phyloP scores from a whole-genome alignment of 1,284 basidiomycete genomes.

The Mycosarcoma mackinlayi region DNA sequence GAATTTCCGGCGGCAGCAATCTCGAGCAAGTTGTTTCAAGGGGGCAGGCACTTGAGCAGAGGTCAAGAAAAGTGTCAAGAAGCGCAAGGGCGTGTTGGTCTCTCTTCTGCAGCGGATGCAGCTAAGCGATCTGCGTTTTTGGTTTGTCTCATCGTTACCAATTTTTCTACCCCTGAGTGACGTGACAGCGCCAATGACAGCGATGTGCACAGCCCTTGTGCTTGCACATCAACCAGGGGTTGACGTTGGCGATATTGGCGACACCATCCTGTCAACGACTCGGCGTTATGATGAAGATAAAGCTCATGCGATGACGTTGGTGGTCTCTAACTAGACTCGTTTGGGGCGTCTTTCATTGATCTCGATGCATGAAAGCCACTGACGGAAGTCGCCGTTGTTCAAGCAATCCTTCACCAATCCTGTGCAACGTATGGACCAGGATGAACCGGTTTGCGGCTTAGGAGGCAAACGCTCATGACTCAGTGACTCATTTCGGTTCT shows the following conservation, averaged over 20 bases:
- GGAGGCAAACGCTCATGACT: background rate
- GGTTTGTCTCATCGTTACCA: slow-evolving; percentile 10
- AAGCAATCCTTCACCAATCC: background rate
- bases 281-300: slow-evolving; percentile 12
- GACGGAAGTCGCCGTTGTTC: slow-evolving; percentile 4
- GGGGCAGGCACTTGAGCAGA: slow-evolving; percentile 16
- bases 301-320: slow-evolving; percentile 29
- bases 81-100: slow-evolving; percentile 10
- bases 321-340: slow-evolving; percentile 15
- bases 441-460: no score
- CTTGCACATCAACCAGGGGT: background rate
- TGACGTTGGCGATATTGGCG: background rate
- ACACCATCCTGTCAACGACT: background rate
- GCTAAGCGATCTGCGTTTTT: background rate
- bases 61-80: slow-evolving; percentile 12
- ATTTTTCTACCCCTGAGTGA: slow-evolving; percentile 33
- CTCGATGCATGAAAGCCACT: background rate
- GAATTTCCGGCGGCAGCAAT: background rate
- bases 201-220: background rate
- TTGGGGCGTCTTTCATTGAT: background rate
- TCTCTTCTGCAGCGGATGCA: background rate
- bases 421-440: no score
- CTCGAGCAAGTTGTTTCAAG: background rate
- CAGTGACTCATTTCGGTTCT: background rate
- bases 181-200: background rate